Evolutionary conservation across 2,329 filamentous ascomycete species (phyloP).

Genomic region (Karstenula rhodostoma): DNA sequence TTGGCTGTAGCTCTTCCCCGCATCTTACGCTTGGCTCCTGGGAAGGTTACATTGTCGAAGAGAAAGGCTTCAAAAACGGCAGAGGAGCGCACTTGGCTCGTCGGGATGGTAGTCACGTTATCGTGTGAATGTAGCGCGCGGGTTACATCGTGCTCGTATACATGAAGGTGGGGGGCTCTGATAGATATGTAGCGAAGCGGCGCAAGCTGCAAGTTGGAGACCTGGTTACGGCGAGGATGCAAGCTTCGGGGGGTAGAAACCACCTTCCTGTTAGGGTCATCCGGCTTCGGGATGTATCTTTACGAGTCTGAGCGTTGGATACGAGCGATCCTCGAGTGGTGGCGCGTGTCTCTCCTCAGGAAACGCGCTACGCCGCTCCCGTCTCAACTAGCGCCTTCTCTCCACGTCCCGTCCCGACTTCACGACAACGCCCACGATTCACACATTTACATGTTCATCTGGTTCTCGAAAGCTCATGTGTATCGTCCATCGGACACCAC

Average conservation of each 20-base stretch:
- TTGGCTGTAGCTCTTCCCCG: constrained; percentile 30
- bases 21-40: constrained; percentile 26
- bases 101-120: background rate
- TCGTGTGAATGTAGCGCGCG: constrained; percentile 3
- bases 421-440: background rate
- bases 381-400: background rate
- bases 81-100: constrained; percentile 3
- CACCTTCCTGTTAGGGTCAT: constrained; percentile 8
- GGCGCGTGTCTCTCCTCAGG: background rate
- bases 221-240: background rate
- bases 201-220: background rate
- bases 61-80: background rate
- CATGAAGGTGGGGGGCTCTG: background rate
- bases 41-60: constrained; percentile 19
- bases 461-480: background rate
- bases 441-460: background rate
- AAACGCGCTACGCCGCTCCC: background rate
- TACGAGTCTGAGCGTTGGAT: background rate
- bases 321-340: background rate
- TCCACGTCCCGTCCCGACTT: background rate
- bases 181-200: background rate
- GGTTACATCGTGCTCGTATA: constrained; percentile 6
- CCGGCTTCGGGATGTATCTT: constrained; percentile 8
- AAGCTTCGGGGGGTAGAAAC: background rate
- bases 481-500: background rate